phyloP scores from a whole-genome alignment of 1,139 yeast species.

The Lizanozyma gosingica region DNA sequence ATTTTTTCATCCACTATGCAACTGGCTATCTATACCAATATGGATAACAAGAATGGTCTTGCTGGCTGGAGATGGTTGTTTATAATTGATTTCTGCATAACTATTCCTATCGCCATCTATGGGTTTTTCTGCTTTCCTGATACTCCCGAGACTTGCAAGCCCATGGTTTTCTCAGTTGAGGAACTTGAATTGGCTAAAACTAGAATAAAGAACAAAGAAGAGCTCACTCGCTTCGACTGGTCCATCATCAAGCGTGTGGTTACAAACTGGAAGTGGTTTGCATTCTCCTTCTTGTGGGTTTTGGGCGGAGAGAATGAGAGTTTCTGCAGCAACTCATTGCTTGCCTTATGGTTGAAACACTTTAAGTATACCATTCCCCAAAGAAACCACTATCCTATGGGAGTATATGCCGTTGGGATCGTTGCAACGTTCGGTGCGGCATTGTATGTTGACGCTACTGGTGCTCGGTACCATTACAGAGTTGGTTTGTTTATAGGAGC shows the following conservation, averaged over 20 bases:
- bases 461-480: constrained; percentile 44
- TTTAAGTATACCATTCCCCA: constrained; percentile 35
- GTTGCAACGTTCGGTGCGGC: constrained; percentile 38
- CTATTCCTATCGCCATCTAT: constrained; percentile 40
- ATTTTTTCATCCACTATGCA: constrained; percentile 33
- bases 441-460: constrained; percentile 37
- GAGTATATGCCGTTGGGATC: constrained; percentile 46
- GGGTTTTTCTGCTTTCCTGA: constrained; percentile 53
- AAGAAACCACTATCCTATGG: constrained; percentile 50
- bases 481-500: constrained; percentile 35
- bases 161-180: constrained; percentile 25
- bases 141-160: constrained; percentile 39
- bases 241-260: constrained; percentile 37
- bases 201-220: constrained; percentile 8
- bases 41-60: constrained; percentile 41
- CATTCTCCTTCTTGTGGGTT: constrained; percentile 45
- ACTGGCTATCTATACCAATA: constrained; percentile 26
- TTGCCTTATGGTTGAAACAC: constrained; percentile 42
- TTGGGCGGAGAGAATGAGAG: constrained; percentile 56
- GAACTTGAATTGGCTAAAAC: constrained; percentile 25
- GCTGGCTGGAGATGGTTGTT: constrained; percentile 72
- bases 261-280: constrained; percentile 53
- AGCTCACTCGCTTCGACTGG: constrained; percentile 31
- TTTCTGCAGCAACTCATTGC: constrained; percentile 41
- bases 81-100: constrained; percentile 53